Conservation (phyloP, 768 basidiomycete genomes). For the Sutorius australiensis region DNA sequence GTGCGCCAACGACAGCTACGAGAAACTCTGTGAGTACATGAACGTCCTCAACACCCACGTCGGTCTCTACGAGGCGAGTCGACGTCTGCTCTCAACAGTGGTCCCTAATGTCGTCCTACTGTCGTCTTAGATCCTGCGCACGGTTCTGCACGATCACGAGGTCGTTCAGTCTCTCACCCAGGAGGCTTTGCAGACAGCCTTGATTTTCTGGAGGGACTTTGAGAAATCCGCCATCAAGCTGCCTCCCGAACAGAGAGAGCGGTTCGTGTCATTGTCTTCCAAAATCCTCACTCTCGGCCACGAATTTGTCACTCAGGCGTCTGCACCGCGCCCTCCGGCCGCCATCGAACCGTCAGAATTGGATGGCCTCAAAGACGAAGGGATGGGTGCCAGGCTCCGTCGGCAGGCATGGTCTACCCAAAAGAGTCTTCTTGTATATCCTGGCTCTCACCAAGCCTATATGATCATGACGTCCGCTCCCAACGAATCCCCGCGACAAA, state of each 20-base stretch:
- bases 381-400: slow-evolving; percentile 69
- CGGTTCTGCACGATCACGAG: slow-evolving; percentile 62
- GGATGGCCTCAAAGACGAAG: slow-evolving; percentile 68
- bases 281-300: slow-evolving; percentile 86
- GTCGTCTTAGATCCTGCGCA: slow-evolving; percentile 57
- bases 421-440: slow-evolving; percentile 74
- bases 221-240: slow-evolving; percentile 95
- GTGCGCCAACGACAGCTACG: slow-evolving; percentile 84
- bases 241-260: slow-evolving; percentile 67
- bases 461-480: slow-evolving; percentile 92
- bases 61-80: slow-evolving; percentile 80
- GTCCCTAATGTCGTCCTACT: slow-evolving; percentile 19
- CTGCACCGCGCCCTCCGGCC: slow-evolving; percentile 60
- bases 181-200: slow-evolving; percentile 82
- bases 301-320: slow-evolving; percentile 71
- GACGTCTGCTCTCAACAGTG: slow-evolving; percentile 1
- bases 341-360: slow-evolving; percentile 67
- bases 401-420: slow-evolving; percentile 75
- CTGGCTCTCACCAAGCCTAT: slow-evolving; percentile 84
- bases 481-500: slow-evolving; percentile 73
- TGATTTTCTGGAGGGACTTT: slow-evolving; percentile 95
- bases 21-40: slow-evolving; percentile 94
- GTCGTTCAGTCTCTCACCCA: slow-evolving; percentile 63
- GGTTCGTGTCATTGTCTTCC: slow-evolving; percentile 87
- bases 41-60: slow-evolving; percentile 94